Percentiles rank a stretch among this genome's conserved stretches.
phyloP scores from a whole-genome alignment of 2,329 filamentous ascomycete genomes.

The Hypoxylon sp. region DNA sequence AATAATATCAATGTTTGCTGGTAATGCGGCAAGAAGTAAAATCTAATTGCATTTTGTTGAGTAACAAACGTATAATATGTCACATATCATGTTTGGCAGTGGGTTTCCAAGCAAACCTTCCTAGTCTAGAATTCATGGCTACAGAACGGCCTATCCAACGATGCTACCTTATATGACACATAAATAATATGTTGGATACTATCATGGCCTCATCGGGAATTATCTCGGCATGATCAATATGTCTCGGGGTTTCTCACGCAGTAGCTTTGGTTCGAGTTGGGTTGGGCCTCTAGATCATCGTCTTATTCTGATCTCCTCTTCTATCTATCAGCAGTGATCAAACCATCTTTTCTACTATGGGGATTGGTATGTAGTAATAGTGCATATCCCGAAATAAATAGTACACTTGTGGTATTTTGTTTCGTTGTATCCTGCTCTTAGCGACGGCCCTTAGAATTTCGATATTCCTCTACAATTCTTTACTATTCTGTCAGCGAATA shows the following conservation, averaged over 20 bases:
- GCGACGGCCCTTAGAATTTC: not conserved
- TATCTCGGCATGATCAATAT: slow-evolving; percentile 8
- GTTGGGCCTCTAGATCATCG: not conserved
- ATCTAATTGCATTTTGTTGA: slow-evolving; percentile 7
- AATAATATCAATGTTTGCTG: slow-evolving; percentile 29
- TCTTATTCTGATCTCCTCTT: slow-evolving; percentile 5
- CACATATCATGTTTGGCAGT: slow-evolving; percentile 22
- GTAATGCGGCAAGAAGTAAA: slow-evolving; percentile 2
- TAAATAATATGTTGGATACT: slow-evolving; percentile 1
- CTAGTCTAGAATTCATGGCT: not conserved
- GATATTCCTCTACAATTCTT: not conserved
- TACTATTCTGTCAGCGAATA: slow-evolving; percentile 3
- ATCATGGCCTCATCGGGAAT: slow-evolving; percentile 12
- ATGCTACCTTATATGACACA: not conserved
- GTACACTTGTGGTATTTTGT: not conserved
- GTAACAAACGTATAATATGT: slow-evolving; percentile 17
- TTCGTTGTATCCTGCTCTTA: not conserved
- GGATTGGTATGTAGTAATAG: not conserved
- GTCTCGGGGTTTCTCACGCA: not conserved
- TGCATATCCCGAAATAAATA: not conserved
- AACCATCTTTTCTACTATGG: not conserved
- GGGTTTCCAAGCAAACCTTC: slow-evolving; percentile 32
- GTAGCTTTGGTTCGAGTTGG: slow-evolving; percentile 23
- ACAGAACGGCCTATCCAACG: not conserved
- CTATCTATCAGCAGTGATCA: slow-evolving; percentile 7